Evolutionary conservation across 345 rosid species (phyloP).

Genomic region (Eucalyptus virginea): DNA sequence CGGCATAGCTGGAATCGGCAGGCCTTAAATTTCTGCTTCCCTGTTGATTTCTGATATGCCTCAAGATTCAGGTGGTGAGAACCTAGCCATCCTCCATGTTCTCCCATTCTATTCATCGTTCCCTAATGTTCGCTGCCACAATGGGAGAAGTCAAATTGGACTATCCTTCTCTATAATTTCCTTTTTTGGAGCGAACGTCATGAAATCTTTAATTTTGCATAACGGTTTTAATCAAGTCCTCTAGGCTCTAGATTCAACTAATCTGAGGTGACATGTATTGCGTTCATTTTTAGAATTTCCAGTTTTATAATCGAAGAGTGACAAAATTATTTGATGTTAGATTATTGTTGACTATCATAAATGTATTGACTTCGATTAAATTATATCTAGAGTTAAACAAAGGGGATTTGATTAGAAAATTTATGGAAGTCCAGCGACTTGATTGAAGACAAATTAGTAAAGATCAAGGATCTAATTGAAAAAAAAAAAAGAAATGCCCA

Average conservation of each 20-base stretch:
- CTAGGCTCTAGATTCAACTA: neutral
- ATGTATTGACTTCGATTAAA: neutral
- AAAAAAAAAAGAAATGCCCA: neutral
- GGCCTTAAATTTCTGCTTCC: neutral
- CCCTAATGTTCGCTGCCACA: neutral
- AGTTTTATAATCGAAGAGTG: fast-evolving
- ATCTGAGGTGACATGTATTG: neutral
- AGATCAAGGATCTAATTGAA: neutral
- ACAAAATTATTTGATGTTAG: neutral
- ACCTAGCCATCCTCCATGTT: neutral
- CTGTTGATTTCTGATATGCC: neutral
- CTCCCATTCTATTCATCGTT: neutral
- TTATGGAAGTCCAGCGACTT: neutral
- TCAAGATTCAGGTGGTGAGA: neutral
- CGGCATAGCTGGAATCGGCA: neutral
- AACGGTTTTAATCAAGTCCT: neutral
- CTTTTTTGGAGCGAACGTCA: neutral
- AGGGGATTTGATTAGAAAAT: neutral
- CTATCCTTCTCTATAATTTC: neutral
- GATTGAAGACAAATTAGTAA: neutral
- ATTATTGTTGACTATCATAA: fast-evolving
- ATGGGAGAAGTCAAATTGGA: neutral
- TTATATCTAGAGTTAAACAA: neutral
- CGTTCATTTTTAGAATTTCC: fast-evolving
- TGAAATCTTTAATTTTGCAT: neutral